Base-by-base conservation (phyloP, 2,329 filamentous ascomycete genomes). In the Hyphodiscus sp. region DNA sequence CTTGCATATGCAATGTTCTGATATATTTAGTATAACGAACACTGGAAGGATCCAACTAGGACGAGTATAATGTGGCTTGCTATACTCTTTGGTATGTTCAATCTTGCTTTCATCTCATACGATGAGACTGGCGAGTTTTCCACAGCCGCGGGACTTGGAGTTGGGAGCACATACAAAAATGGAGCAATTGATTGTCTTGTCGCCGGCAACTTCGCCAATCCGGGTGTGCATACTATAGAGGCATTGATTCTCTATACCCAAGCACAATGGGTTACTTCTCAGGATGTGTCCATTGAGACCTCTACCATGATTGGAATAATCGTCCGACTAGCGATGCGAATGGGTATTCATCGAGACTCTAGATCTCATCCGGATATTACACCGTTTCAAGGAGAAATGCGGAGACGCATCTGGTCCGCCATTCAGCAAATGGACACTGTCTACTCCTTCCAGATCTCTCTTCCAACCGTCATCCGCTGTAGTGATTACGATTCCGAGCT, bases 381-480 rank as follows among this genome's bases (percentile, higher is more conserved):
- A 2, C 68, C 74, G 0, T 80, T 76, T 52, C 72, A 80, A 49
- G 75, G 74, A 11, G 77, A 81, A 67, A 90, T 86, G 80, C 74
- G 82, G 55, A 73, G 82, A 29, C 73, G 82, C 53, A 67, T 76
- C 63, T 80, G 78, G 78, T 4, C 74, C 75, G 56, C 69, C 79
- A 58, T 74, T 73, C 8, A 67, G 73, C 33, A 79, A 62, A 73
- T 84, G 44, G 84, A 87, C 63, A 68, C 82, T 4, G 65, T 86
- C 4, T 81, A 85, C 30, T 79, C 81, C 1, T 86, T 85, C 62
- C 82, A 87, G 63, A 74, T 85, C 56, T 83, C 83, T 1, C 71
- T 87, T 53, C 84, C 85, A 1, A 77, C 76, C 62, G 83, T 66
- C 56, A 68, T 70, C 23, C 63, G 68, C 33, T 62, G 68, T 6